phyloP scores from a whole-genome alignment of 805 yeast genomes.

The Candida koratica region DNA sequence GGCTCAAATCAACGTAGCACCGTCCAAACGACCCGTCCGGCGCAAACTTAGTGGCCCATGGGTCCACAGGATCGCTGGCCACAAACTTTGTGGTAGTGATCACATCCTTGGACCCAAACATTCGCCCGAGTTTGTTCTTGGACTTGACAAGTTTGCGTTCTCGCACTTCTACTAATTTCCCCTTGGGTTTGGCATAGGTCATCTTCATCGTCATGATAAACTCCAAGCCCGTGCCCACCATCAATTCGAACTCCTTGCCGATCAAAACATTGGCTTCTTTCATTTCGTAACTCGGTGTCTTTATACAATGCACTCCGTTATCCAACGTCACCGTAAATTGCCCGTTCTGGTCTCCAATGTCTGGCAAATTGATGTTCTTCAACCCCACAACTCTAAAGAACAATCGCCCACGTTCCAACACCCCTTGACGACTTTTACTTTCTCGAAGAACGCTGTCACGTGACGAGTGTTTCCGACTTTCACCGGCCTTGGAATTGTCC shows the following conservation, averaged over 20 bases:
- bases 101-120: constrained; percentile 46
- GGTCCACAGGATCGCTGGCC: constrained; percentile 50
- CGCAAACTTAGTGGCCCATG: constrained; percentile 65
- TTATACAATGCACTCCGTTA: constrained; percentile 76
- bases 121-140: constrained; percentile 42
- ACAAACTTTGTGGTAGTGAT: constrained; percentile 50
- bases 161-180: constrained; percentile 53
- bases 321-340: constrained; percentile 57
- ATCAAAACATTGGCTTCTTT: constrained; percentile 34
- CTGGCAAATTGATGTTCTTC: constrained; percentile 46
- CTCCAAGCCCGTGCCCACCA: constrained; percentile 58
- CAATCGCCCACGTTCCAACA: constrained; percentile 48
- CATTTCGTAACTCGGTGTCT: constrained; percentile 53
- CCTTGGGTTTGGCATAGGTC: constrained; percentile 47
- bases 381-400: constrained; percentile 50
- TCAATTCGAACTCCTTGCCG: constrained; percentile 75
- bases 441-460: constrained; percentile 16
- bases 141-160: constrained; percentile 52
- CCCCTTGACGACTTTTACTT: constrained; percentile 8
- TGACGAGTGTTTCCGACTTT: constrained; percentile 15
- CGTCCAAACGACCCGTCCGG: constrained; percentile 88
- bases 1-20: constrained; percentile 60
- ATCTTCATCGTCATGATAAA: constrained; percentile 72
- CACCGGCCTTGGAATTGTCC: constrained; percentile 8
- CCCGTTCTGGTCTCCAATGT: constrained; percentile 42